Percentiles rank a stretch among this genome's conserved stretches.
These are phyloP conservation scores for Dactylis glomerata DNA, from an alignment of 176 grass and related monocot genomes.

Conservation along the genomic window DNA sequence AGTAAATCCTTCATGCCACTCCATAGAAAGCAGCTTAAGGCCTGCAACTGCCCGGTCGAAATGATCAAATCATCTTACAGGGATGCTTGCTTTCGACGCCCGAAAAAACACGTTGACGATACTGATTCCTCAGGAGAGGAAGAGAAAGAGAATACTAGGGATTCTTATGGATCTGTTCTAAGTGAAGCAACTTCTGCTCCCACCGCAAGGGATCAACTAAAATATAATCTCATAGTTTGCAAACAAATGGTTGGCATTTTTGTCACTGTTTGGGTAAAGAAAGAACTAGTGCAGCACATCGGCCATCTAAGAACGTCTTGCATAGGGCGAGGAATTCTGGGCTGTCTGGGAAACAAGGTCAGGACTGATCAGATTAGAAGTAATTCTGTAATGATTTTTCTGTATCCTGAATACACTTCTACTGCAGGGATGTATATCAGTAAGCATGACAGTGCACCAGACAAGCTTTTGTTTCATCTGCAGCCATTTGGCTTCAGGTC, in stretches of 20 bases:
- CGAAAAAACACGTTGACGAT: constrained; percentile 41
- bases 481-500: constrained; percentile 87
- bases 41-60: constrained; percentile 73
- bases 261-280: constrained; percentile 80
- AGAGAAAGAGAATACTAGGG: constrained; percentile 47
- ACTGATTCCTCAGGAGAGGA: constrained; percentile 66
- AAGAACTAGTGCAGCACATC: constrained; percentile 64
- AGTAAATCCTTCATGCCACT: constrained; percentile 81
- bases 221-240: constrained; percentile 81
- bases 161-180: constrained; percentile 40
- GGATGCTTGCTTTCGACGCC: constrained; percentile 72
- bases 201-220: constrained; percentile 43
- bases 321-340: constrained; percentile 76
- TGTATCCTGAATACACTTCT: constrained; percentile 24
- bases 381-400: constrained; percentile 13
- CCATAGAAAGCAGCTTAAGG: constrained; percentile 56
- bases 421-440: constrained; percentile 84
- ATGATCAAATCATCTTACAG: constrained; percentile 63
- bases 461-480: constrained; percentile 94
- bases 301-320: constrained; percentile 80
- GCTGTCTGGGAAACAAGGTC: constrained; percentile 94
- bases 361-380: constrained; percentile 23
- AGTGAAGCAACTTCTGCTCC: constrained; percentile 37
- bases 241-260: constrained; percentile 99
- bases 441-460: constrained; percentile 89